phyloP scores from a whole-genome alignment of 1,139 yeast genomes.

The Suhomyces coccinellae region DNA sequence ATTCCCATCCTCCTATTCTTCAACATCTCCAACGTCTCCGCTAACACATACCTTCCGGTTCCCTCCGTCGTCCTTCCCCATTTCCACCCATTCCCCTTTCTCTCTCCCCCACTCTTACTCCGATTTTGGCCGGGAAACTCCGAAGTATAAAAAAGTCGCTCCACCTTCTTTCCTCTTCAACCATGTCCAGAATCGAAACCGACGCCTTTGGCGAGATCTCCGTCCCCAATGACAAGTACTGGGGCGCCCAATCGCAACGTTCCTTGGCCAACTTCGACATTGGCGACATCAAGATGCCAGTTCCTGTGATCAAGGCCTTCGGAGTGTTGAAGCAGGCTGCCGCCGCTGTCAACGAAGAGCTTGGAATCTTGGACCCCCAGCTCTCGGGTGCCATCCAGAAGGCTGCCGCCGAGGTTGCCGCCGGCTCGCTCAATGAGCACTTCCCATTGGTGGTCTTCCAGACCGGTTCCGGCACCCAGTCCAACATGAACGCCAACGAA shows the following conservation, averaged over 20 bases:
- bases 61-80: background rate
- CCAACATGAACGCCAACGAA: conserved; percentile 98
- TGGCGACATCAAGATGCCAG: conserved; percentile 87
- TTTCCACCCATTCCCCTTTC: background rate
- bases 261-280: conserved; percentile 91
- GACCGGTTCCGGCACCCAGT: conserved; percentile 98
- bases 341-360: conserved; percentile 81
- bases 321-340: conserved; percentile 94
- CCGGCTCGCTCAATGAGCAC: conserved; percentile 88
- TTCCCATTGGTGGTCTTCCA: conserved; percentile 98
- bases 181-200: conserved; percentile 65
- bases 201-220: conserved; percentile 97
- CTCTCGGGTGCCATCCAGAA: conserved; percentile 80
- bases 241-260: conserved; percentile 99
- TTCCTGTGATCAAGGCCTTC: conserved; percentile 86
- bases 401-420: conserved; percentile 94
- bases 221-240: conserved; percentile 81
- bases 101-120: background rate
- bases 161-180: background rate
- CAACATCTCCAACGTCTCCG: too few species aligned
- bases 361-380: conserved; percentile 81
- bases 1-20: too few species aligned
- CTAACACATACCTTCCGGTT: too few species aligned
- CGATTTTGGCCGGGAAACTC: conserved; percentile 7
- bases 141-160: conserved; percentile 1